Conservation (phyloP, 1,139 yeast genomes). For the Yamadazyma oceani region DNA sequence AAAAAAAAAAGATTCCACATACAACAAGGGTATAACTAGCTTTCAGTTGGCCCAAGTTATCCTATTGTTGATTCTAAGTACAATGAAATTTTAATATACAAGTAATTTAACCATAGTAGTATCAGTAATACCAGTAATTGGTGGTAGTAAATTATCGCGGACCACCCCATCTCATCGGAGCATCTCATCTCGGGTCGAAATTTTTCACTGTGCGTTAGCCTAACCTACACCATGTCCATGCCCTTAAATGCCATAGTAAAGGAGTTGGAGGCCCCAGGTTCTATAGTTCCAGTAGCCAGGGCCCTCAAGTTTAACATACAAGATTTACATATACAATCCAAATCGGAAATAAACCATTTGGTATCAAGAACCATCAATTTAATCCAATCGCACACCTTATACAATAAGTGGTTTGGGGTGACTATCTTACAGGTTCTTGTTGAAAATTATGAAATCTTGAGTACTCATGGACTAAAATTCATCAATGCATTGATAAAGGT, state of each 20-base stretch:
- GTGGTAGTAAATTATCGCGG: neutral
- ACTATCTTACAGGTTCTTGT: constrained; percentile 52
- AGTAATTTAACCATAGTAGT: too few species aligned
- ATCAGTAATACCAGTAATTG: neutral
- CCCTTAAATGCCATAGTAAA: constrained; percentile 35
- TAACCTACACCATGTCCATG: constrained; percentile 28
- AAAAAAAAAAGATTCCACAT: neutral
- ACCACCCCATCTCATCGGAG: neutral
- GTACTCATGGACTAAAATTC: constrained; percentile 60
- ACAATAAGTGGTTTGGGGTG: constrained; percentile 63
- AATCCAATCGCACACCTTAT: constrained; percentile 48
- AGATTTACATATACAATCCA: constrained; percentile 40
- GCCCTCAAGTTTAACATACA: constrained; percentile 30
- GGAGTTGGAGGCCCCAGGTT: constrained; percentile 35
- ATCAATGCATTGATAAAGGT: constrained; percentile 55
- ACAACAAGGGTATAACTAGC: too few species aligned
- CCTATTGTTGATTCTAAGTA: too few species aligned
- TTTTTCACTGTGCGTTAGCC: too few species aligned
- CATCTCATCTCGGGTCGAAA: constrained; percentile 5
- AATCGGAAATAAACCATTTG: constrained; percentile 57
- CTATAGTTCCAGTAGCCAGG: constrained; percentile 35
- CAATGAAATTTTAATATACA: neutral
- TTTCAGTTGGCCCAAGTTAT: too few species aligned
- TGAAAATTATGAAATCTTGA: constrained; percentile 52
- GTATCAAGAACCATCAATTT: constrained; percentile 56